phyloP scores from a whole-genome alignment of 352 stramenopile species.

The Pythium myriotylum region DNA sequence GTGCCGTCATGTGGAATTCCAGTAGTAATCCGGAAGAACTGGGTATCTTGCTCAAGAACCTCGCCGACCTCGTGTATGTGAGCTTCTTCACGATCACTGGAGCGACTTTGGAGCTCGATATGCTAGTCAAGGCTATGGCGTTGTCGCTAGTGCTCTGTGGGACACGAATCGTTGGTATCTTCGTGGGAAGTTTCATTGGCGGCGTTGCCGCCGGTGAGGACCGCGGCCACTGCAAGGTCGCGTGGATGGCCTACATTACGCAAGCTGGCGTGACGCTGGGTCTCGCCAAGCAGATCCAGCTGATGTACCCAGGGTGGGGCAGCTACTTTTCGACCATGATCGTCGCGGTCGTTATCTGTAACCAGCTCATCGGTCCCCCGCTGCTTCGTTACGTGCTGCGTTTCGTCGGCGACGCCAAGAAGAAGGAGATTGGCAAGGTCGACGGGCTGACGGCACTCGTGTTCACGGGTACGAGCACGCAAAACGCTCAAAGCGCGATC shows the following conservation, averaged over 20 bases:
- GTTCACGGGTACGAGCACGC: conserved; percentile 25
- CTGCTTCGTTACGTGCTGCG: conserved; percentile 59
- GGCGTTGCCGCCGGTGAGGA: conserved; percentile 50
- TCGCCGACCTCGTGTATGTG: conserved; percentile 70
- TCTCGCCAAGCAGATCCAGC: conserved; percentile 71
- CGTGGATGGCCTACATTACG: conserved; percentile 80
- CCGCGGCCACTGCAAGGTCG: conserved; percentile 44
- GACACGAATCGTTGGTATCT: conserved; percentile 58
- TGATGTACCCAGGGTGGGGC: conserved; percentile 70
- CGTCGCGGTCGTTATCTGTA: conserved; percentile 70
- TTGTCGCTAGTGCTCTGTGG: conserved; percentile 57
- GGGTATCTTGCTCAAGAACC: conserved; percentile 46
- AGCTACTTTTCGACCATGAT: conserved; percentile 79
- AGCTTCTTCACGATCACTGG: conserved; percentile 78
- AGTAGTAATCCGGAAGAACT: conserved; percentile 60
- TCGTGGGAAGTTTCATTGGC: conserved; percentile 58
- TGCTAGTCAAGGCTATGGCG: conserved; percentile 59
- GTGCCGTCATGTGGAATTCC: conserved; percentile 68
- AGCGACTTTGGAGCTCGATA: conserved; percentile 65
- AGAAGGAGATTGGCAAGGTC: conserved; percentile 62
- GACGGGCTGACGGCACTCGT: conserved; percentile 55
- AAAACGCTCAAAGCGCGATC: conserved; percentile 40
- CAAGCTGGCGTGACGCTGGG: conserved; percentile 70
- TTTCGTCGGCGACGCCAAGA: conserved; percentile 54
- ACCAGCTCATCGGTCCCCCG: conserved; percentile 64